A percentile compares a stretch with the other conserved stretches of the same genome.
Evolutionary conservation across 331 rosid species (phyloP).

Genomic region (Malus hybrid): DNA sequence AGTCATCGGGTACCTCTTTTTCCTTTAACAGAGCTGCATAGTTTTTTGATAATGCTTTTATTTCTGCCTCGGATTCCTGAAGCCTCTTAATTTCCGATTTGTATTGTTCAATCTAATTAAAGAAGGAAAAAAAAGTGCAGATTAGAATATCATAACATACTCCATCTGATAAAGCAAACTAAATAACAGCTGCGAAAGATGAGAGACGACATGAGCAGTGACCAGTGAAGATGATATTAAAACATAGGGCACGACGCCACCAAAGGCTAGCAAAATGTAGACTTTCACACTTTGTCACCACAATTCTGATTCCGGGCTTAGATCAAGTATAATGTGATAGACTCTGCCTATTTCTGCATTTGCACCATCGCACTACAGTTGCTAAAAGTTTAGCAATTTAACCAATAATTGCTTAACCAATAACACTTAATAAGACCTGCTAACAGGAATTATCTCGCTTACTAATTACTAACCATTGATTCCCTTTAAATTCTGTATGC

Average conservation of each 20-base stretch:
- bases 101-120: conserved; percentile 62
- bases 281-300: background rate
- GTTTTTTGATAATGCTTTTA: conserved; percentile 80
- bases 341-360: too few species aligned
- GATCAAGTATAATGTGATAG: too few species aligned
- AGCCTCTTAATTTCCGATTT: conserved; percentile 76
- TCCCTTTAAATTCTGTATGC: background rate
- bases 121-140: conserved; percentile 6
- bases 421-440: too few species aligned
- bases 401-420: too few species aligned
- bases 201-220: background rate
- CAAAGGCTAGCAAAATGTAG: background rate
- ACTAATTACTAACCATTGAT: background rate
- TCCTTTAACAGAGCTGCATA: conserved; percentile 91
- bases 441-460: background rate
- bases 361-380: too few species aligned
- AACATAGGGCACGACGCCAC: background rate
- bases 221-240: background rate
- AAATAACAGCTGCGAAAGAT: background rate
- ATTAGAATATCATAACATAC: conserved; percentile 3
- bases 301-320: background rate
- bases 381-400: background rate
- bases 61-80: conserved; percentile 87
- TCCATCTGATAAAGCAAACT: background rate
- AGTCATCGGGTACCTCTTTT: conserved; percentile 49